Evolutionary conservation across 768 basidiomycete species (phyloP).

Genomic region (Vishniacozyma victoriae): DNA sequence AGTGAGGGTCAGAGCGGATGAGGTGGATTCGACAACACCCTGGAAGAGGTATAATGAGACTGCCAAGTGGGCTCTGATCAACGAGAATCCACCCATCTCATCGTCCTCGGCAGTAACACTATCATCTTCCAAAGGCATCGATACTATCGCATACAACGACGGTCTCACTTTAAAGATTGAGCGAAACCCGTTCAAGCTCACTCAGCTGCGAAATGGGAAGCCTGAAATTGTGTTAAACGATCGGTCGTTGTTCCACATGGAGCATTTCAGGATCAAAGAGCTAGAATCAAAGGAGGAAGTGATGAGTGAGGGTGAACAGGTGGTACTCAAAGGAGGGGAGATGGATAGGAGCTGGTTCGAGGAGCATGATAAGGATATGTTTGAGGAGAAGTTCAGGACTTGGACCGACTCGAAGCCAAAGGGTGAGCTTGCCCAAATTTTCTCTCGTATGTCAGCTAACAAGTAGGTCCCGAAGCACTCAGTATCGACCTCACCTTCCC

Average conservation of each 20-base stretch:
- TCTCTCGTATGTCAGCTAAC: neutral
- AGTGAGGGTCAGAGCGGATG: slow-evolving; percentile 87
- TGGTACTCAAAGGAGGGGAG: slow-evolving; percentile 48
- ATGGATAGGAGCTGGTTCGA: slow-evolving; percentile 67
- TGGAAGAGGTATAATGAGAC: slow-evolving; percentile 87
- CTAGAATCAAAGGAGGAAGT: slow-evolving; percentile 46
- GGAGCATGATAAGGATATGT: slow-evolving; percentile 75
- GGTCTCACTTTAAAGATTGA: slow-evolving; percentile 59
- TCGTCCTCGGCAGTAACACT: slow-evolving; percentile 13
- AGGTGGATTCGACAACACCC: slow-evolving; percentile 59
- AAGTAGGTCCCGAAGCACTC: slow-evolving; percentile 85
- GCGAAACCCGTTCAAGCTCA: slow-evolving; percentile 70
- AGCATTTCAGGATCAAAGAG: slow-evolving; percentile 71
- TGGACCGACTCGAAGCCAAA: slow-evolving; percentile 95
- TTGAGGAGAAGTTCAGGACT: slow-evolving; percentile 79
- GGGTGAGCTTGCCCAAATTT: slow-evolving; percentile 64
- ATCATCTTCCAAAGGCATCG: slow-evolving; percentile 45
- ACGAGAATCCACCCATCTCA: slow-evolving; percentile 58
- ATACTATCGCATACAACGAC: slow-evolving; percentile 56
- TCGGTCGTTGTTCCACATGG: slow-evolving; percentile 88
- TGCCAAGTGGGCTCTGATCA: slow-evolving; percentile 75
- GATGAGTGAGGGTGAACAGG: slow-evolving; percentile 50
- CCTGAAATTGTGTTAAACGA: slow-evolving; percentile 87
- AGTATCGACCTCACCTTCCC: slow-evolving; percentile 92
- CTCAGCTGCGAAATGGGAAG: slow-evolving; percentile 65